phyloP scores from a whole-genome alignment of 2,329 filamentous ascomycete genomes.

The Venturia effusa region DNA sequence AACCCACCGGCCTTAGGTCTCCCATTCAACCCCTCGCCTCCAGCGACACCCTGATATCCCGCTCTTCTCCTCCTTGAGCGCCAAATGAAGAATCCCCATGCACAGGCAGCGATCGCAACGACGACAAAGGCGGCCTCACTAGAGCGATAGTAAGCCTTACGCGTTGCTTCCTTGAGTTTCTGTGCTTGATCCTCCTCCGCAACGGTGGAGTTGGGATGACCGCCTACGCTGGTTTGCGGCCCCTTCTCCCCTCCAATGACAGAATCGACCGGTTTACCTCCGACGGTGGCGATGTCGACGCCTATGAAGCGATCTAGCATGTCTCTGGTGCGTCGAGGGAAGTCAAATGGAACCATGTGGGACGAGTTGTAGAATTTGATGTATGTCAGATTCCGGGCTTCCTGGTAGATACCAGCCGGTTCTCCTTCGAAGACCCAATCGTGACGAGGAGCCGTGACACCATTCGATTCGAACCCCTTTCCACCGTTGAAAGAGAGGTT shows the following conservation, averaged over 20 bases:
- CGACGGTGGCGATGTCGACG: constrained; percentile 83
- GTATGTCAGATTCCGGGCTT: constrained; percentile 90
- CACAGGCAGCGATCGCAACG: constrained; percentile 59
- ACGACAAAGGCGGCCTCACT: constrained; percentile 78
- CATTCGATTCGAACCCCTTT: constrained; percentile 83
- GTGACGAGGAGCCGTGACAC: constrained; percentile 81
- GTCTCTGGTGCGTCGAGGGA: constrained; percentile 73
- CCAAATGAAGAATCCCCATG: constrained; percentile 65
- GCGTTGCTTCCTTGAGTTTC: constrained; percentile 72
- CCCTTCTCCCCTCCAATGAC: constrained; percentile 78
- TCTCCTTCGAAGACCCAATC: constrained; percentile 93
- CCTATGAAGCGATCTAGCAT: constrained; percentile 97
- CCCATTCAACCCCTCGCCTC: constrained; percentile 21
- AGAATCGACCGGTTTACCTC: constrained; percentile 64
- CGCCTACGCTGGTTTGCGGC: constrained; percentile 65
- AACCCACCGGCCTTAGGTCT: constrained; percentile 33
- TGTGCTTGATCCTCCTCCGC: constrained; percentile 58
- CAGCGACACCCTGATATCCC: constrained; percentile 34
- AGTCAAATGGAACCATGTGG: constrained; percentile 97
- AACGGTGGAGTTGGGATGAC: constrained; percentile 56
- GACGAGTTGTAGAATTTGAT: constrained; percentile 90
- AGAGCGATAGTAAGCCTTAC: constrained; percentile 79
- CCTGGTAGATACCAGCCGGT: constrained; percentile 81
- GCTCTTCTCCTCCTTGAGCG: constrained; percentile 38
- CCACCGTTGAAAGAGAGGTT: constrained; percentile 87